Conservation (phyloP, 2,329 filamentous ascomycete genomes). For the Botryosphaeria dothidea region DNA sequence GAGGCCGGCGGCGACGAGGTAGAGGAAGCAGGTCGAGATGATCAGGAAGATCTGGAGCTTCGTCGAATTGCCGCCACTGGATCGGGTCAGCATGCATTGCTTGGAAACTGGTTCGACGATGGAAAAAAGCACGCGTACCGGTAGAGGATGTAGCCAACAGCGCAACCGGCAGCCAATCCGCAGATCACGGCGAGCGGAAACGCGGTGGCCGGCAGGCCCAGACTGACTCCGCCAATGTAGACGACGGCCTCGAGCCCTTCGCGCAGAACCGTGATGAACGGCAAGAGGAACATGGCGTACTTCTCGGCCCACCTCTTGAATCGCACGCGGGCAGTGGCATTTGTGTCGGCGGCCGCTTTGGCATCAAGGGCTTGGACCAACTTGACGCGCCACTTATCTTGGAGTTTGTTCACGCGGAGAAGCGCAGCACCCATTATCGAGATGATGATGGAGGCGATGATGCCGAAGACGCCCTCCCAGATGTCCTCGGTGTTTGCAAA, state of each 20-base stretch:
- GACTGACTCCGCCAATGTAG: slow-evolving; percentile 81
- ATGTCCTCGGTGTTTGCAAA: slow-evolving; percentile 72
- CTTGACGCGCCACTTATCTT: slow-evolving; percentile 86
- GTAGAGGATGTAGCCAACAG: slow-evolving; percentile 76
- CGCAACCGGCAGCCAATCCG: slow-evolving; percentile 66
- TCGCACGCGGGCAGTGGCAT: slow-evolving; percentile 30
- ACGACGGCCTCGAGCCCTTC: slow-evolving; percentile 85
- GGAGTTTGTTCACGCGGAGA: slow-evolving; percentile 78
- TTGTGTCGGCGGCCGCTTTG: slow-evolving; percentile 32
- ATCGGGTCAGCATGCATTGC: neutral
- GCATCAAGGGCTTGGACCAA: slow-evolving; percentile 68
- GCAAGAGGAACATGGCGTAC: slow-evolving; percentile 83
- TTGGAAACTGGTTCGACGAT: no score
- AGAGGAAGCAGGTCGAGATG: slow-evolving; percentile 77
- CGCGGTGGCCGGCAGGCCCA: slow-evolving; percentile 71
- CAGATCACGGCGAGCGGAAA: slow-evolving; percentile 77
- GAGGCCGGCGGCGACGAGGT: slow-evolving; percentile 79
- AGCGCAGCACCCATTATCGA: slow-evolving; percentile 78
- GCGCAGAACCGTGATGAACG: slow-evolving; percentile 80
- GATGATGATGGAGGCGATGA: slow-evolving; percentile 78
- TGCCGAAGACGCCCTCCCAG: slow-evolving; percentile 77
- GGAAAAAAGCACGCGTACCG: slow-evolving; percentile 43
- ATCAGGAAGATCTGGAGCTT: slow-evolving; percentile 78
- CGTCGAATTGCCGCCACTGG: slow-evolving; percentile 60
- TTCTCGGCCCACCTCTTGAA: slow-evolving; percentile 71